A percentile compares a stretch with the other conserved stretches of the same genome.
These are phyloP conservation scores for Tetrapisispora taiwanensis DNA, from an alignment of 805 yeast genomes.

Conservation along the genomic window DNA sequence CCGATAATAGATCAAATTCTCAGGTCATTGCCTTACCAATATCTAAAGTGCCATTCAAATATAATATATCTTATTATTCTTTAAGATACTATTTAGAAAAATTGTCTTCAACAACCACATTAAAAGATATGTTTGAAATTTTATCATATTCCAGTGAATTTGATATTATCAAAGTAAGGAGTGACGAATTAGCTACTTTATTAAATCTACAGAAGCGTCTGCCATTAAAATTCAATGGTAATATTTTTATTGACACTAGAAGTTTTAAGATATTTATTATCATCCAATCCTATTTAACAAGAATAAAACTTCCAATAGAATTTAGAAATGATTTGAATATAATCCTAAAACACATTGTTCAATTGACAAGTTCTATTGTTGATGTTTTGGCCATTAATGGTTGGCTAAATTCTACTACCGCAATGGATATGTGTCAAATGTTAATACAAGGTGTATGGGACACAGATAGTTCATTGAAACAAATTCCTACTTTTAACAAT, in stretches of 20 bases:
- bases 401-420: constrained; percentile 59
- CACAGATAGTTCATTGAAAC: constrained; percentile 65
- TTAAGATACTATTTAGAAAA: constrained; percentile 50
- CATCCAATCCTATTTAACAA: constrained; percentile 71
- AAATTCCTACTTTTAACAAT: constrained; percentile 58
- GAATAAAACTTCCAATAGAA: constrained; percentile 54
- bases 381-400: constrained; percentile 80
- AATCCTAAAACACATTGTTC: constrained; percentile 41
- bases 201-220: constrained; percentile 43
- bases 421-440: constrained; percentile 87
- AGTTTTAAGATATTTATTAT: constrained; percentile 62
- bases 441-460: constrained; percentile 80
- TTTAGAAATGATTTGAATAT: constrained; percentile 44
- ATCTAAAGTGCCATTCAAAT: constrained; percentile 62
- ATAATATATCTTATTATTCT: constrained; percentile 54
- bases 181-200: constrained; percentile 44
- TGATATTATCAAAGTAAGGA: constrained; percentile 53
- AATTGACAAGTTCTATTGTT: constrained; percentile 53
- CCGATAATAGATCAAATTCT: no score
- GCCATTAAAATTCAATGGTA: constrained; percentile 46
- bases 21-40: no score
- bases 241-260: constrained; percentile 35
- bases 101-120: constrained; percentile 44
- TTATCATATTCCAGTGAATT: constrained; percentile 64
- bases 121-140: constrained; percentile 54